A percentile compares a stretch with the other conserved stretches of the same genome.
These are phyloP conservation scores for Stipa capillata DNA, from an alignment of 176 grass and related monocot species.

Conservation along the genomic window DNA sequence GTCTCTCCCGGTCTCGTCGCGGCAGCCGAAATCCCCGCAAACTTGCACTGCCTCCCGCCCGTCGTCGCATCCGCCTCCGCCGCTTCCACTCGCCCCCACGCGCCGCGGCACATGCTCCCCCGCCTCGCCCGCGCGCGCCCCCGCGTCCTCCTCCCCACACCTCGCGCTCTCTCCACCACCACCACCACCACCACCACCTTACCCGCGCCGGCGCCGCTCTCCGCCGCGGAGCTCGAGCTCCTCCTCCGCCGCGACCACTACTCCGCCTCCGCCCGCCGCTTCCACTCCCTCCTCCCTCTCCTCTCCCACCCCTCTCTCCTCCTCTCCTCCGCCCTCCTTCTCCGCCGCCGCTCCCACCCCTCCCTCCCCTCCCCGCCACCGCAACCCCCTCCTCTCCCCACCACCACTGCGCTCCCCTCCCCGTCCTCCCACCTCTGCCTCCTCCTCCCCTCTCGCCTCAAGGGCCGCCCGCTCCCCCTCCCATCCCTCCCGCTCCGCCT, in stretches of 20 bases:
- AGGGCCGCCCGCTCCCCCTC: slow-evolving; percentile 38
- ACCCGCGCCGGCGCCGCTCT: slow-evolving; percentile 10
- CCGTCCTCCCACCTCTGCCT: slow-evolving; percentile 32
- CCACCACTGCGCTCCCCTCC: slow-evolving; percentile 8
- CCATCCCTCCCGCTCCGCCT: slow-evolving; percentile 57
- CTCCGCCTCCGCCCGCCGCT: slow-evolving; percentile 18
- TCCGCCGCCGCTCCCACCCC: slow-evolving; percentile 38
- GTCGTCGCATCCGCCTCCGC: not conserved
- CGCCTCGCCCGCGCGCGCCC: slow-evolving; percentile 1
- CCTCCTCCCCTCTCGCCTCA: slow-evolving; percentile 55
- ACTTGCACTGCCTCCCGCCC: not conserved
- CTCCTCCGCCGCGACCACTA: slow-evolving; percentile 31
- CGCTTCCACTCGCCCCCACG: not conserved
- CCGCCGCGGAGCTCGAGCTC: slow-evolving; percentile 25
- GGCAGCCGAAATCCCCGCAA: not conserved
- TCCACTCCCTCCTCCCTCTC: slow-evolving; percentile 48
- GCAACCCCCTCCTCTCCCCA: not conserved
- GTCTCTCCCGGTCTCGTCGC: no score
- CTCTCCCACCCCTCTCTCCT: slow-evolving; percentile 43
- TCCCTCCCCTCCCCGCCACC: slow-evolving; percentile 15
- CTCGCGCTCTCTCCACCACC: not conserved
- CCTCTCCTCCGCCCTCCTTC: slow-evolving; percentile 34
- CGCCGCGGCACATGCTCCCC: slow-evolving; percentile 20
- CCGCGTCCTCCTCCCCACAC: not conserved
- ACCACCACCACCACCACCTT: not conserved